Percentiles rank a stretch among this genome's conserved stretches.
Evolutionary conservation across 306 rosid species (phyloP).

Genomic region (Fagus crenata): DNA sequence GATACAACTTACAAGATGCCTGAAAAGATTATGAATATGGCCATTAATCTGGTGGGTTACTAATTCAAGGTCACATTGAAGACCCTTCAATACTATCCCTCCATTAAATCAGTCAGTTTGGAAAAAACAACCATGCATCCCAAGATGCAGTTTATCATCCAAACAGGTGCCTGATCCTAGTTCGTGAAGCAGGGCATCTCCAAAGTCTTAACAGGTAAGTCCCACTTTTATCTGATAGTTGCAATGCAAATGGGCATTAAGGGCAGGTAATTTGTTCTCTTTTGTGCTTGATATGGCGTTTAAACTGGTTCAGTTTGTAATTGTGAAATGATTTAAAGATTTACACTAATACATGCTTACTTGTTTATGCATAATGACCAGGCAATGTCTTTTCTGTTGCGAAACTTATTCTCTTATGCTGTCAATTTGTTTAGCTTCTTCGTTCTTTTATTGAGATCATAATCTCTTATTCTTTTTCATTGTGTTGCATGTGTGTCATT

Average conservation of each 20-base stretch:
- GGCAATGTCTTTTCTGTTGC: no score
- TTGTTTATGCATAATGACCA: background rate
- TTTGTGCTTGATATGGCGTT: conserved; percentile 23
- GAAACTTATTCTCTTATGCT: background rate
- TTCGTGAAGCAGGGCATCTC: conserved; percentile 97
- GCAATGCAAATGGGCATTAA: conserved; percentile 96
- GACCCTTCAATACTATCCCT: no score
- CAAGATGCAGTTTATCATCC: conserved; percentile 45
- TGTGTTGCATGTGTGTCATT: no score
- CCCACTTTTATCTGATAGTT: conserved; percentile 7
- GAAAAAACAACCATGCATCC: no score
- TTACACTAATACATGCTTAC: background rate
- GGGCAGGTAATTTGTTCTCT: conserved; percentile 66
- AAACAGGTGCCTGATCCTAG: conserved; percentile 65
- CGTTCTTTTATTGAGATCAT: background rate
- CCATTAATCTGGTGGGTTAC: no score
- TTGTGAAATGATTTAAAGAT: conserved; percentile 11
- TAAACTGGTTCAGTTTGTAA: conserved; percentile 10
- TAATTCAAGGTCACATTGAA: no score
- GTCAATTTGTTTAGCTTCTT: background rate
- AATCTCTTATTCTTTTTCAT: background rate
- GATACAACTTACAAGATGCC: no score
- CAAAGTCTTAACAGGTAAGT: conserved; percentile 46
- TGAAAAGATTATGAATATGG: no score
- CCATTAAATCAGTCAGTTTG: no score